phyloP scores from a whole-genome alignment of 371 early-diverging fungal genomes.

The Amoeboaphelidium protococcarum region DNA sequence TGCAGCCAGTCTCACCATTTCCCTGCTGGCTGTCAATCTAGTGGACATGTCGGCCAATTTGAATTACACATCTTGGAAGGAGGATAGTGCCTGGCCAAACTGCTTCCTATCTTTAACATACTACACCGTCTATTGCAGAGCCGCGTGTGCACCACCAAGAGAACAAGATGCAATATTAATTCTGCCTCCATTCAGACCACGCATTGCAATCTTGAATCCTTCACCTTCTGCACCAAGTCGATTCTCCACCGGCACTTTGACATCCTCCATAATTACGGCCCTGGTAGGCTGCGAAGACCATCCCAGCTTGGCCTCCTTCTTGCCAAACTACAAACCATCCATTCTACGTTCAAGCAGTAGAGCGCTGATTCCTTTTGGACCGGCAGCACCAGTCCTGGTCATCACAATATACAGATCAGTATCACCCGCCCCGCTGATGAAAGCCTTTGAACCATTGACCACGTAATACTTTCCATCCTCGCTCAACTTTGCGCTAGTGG shows the following conservation, averaged over 20 bases:
- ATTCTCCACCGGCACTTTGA: slow-evolving; percentile 21
- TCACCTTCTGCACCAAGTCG: slow-evolving; percentile 25
- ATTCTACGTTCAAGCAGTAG: slow-evolving; percentile 26
- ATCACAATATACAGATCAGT: slow-evolving; percentile 30
- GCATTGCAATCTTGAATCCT: slow-evolving; percentile 34
- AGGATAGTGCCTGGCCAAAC: slow-evolving; percentile 16
- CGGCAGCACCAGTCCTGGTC: slow-evolving; percentile 28
- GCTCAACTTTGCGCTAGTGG: slow-evolving; percentile 32
- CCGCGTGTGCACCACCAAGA: slow-evolving; percentile 30
- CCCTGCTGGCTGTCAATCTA: slow-evolving; percentile 16
- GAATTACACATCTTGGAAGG: slow-evolving; percentile 26
- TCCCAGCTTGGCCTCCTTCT: slow-evolving; percentile 32
- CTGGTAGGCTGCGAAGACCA: slow-evolving; percentile 31
- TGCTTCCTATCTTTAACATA: slow-evolving; percentile 25
- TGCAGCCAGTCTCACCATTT: slow-evolving; percentile 28
- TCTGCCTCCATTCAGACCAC: slow-evolving; percentile 29
- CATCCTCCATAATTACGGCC: slow-evolving; percentile 12
- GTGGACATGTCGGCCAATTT: slow-evolving; percentile 31
- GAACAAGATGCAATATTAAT: slow-evolving; percentile 30
- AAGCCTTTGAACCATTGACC: slow-evolving; percentile 48
- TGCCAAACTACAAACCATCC: slow-evolving; percentile 28
- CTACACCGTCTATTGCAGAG: slow-evolving; percentile 21
- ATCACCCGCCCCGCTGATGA: slow-evolving; percentile 29
- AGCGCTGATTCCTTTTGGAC: slow-evolving; percentile 27
- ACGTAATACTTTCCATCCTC: slow-evolving; percentile 39